Evolutionary conservation across 139 green algal species (phyloP), one percentile per base, ranked within the genome.

Genomic region (Gonium pectorale): DNA sequence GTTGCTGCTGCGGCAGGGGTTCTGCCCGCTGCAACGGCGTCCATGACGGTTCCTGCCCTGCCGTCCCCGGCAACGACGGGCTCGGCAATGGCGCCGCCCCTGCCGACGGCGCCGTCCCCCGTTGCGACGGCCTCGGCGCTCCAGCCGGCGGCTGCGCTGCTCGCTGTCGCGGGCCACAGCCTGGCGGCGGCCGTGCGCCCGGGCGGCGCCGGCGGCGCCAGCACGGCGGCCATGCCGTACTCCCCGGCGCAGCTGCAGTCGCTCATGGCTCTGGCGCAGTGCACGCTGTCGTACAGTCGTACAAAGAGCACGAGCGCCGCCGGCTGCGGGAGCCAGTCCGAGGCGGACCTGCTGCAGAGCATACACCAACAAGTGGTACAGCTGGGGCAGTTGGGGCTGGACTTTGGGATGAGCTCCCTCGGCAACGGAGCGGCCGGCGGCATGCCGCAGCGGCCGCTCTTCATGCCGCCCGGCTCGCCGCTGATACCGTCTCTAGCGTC

Each of bases 301-400:
- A n/a, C n/a, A n/a, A n/a, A n/a, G n/a, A n/a, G n/a, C n/a, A n/a
- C n/a, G n/a, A n/a, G n/a, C 63, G 33, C 22, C 33, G 33, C 13
- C 63, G 6, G 63, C 33, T 11, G 13, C 33, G 19, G 33, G 5
- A n/a, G n/a, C n/a, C n/a, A n/a, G n/a, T n/a, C n/a, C n/a, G n/a
- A n/a, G n/a, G n/a, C n/a, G 11, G 33, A 7, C 17, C 33, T 33
- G 33, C 33, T 69, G 63, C 22, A 43, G 63, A 44, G 5, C 33
- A 69, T 69, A 2, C 22, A 69, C 6, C 33, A 69, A n/a, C n/a
- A n/a, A 33, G 19, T 59, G 2, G 9, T 62, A 22, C 33, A 44
- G 74, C 56, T 44, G 41, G 59, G 62, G 54, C 74, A 67, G 38
- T 40, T 62, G 41, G 74, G 52, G 29, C 40, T 70, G 27, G 40